phyloP scores from a whole-genome alignment of 2,329 filamentous ascomycete species.

The Botrytis deweyae region DNA sequence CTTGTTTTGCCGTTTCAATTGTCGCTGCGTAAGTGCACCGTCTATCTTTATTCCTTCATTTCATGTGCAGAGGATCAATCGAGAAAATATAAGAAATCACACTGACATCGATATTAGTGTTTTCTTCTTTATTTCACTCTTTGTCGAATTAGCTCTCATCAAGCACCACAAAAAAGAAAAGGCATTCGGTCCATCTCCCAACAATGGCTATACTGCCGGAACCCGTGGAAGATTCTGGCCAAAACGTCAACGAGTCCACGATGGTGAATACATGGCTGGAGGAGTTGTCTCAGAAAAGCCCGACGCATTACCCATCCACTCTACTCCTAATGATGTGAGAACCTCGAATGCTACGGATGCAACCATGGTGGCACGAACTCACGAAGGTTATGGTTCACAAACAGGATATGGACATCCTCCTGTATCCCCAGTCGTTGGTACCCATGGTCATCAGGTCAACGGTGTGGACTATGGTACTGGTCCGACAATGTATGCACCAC shows the following conservation, averaged over 20 bases:
- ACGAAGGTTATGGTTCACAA: constrained; percentile 5
- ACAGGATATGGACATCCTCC: background rate
- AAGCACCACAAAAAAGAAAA: constrained; percentile 74
- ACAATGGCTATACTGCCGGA: constrained; percentile 67
- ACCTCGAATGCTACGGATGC: constrained; percentile 34
- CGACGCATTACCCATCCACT: constrained; percentile 43
- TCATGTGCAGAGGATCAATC: background rate
- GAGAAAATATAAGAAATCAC: constrained; percentile 6
- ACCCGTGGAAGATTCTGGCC: constrained; percentile 41
- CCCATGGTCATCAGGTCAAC: constrained; percentile 3
- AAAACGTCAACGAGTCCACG: constrained; percentile 30
- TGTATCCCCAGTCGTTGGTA: constrained; percentile 2
- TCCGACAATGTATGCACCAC: background rate
- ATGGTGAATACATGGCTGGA: constrained; percentile 32
- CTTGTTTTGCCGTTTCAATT: constrained; percentile 74
- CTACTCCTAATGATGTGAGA: constrained; percentile 42
- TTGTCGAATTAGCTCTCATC: constrained; percentile 66
- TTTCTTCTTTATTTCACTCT: constrained; percentile 72
- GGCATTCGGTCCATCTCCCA: constrained; percentile 64
- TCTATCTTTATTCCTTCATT: background rate
- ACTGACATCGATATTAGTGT: constrained; percentile 46
- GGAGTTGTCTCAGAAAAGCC: constrained; percentile 27
- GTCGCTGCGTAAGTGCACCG: constrained; percentile 63
- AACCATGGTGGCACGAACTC: constrained; percentile 30
- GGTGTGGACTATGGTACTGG: background rate